Base-by-base conservation (phyloP, 345 rosid genomes). In the Cochlearia excelsa region DNA sequence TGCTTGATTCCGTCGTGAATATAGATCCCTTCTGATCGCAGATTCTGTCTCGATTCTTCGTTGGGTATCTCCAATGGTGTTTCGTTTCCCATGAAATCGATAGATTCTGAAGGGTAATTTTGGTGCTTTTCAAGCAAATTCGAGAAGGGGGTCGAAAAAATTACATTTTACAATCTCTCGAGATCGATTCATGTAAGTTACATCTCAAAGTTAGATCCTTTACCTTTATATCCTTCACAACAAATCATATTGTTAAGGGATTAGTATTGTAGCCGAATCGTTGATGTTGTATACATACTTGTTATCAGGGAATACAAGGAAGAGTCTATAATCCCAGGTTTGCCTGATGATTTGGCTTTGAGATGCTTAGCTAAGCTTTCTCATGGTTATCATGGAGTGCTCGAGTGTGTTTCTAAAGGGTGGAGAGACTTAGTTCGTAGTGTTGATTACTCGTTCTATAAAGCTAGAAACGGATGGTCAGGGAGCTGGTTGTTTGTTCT, bases 401-500 rank as follows among this genome's bases (percentile, higher is more conserved):
- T 87, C 41, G 83, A 80, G 66, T 16, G 76, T 38, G 95, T 90
- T 51, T 84, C 86, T 1, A 83, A 80, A 76, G 78, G 80, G 10
- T 90, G 97, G 95, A 86, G 83, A 66, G 79, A 87, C 54, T 57
- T 86, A 52, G 29, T 82, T 31, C 85, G 82, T 4, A 78, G 95
- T 61, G 4, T 41, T 1, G 88, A 90, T 30, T 86, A 82, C 60
- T 80, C 74, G 7, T 57, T 53, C 55, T 84, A 61, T 46, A 86
- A 77, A 77, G 81, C 86, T 54, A 74, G 53, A 62, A 66, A 81
- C 30, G 84, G 92, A 59, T 81, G 90, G 82, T 75, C 69, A n/a
- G 95, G 86, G 1, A 68, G 78, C 67, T 90, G 97, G 97, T 68
- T 90, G 57, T 90, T 90, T 65, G 86, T 82, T 65, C 84, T 90